A percentile compares a stretch with the other conserved stretches of the same genome.
phyloP scores from a whole-genome alignment of 257 asterid genomes.

The Pogostemon cablin region DNA sequence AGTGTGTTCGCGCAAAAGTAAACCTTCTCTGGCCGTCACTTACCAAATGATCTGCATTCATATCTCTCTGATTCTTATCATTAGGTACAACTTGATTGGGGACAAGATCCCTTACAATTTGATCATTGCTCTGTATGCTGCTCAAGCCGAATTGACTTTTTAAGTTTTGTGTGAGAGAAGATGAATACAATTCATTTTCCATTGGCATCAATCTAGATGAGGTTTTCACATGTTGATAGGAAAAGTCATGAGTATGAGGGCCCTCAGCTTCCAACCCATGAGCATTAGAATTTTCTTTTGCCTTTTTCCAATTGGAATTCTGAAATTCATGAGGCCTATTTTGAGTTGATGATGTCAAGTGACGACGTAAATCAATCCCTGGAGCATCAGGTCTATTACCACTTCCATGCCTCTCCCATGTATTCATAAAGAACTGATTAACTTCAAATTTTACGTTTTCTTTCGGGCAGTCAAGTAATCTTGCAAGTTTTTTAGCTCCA shows the following conservation, averaged over 20 bases:
- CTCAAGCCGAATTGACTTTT: slow-evolving; percentile 44
- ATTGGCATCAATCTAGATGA: slow-evolving; percentile 43
- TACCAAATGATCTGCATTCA: slow-evolving; percentile 45
- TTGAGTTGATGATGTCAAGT: slow-evolving; percentile 45
- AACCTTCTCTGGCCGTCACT: slow-evolving; percentile 62
- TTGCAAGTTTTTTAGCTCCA: slow-evolving; percentile 85
- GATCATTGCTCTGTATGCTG: slow-evolving; percentile 45
- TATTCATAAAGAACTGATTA: slow-evolving; percentile 84
- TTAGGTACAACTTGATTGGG: slow-evolving; percentile 42
- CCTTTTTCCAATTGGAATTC: slow-evolving; percentile 47
- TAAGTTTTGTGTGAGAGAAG: slow-evolving; percentile 48
- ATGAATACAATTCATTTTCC: slow-evolving; percentile 39
- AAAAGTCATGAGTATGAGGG: slow-evolving; percentile 30
- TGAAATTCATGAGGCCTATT: slow-evolving; percentile 41
- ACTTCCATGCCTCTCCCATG: slow-evolving; percentile 91
- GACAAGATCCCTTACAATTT: slow-evolving; percentile 39
- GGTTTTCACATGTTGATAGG: slow-evolving; percentile 38
- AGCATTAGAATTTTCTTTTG: slow-evolving; percentile 39
- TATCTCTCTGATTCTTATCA: slow-evolving; percentile 53
- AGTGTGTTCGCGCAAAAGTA: slow-evolving; percentile 71
- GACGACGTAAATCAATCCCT: slow-evolving; percentile 42
- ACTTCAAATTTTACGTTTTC: slow-evolving; percentile 63
- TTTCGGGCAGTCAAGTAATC: slow-evolving; percentile 73
- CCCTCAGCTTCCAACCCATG: slow-evolving; percentile 41
- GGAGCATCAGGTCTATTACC: slow-evolving; percentile 93